phyloP scores from a whole-genome alignment of 805 yeast genomes.

The Metschnikowia shivogae region DNA sequence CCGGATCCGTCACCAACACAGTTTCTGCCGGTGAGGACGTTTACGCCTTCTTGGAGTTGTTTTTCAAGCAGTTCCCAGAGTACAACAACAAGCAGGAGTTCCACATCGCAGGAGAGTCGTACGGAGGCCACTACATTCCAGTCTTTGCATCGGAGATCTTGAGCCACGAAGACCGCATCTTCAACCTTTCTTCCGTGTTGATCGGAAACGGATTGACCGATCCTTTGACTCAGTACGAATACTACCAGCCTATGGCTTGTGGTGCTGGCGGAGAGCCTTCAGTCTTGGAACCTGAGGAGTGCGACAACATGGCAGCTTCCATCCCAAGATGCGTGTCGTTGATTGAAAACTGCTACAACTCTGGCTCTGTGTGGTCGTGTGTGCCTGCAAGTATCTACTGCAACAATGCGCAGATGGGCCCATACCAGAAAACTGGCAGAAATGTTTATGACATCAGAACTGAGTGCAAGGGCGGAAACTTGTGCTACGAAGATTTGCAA shows the following conservation, averaged over 20 bases:
- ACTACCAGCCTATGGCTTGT: constrained; percentile 84
- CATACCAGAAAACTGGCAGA: constrained; percentile 61
- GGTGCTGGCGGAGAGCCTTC: constrained; percentile 81
- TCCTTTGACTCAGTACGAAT: constrained; percentile 45
- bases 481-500: constrained; percentile 78
- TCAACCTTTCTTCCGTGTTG: constrained; percentile 50
- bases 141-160: constrained; percentile 79
- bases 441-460: constrained; percentile 88
- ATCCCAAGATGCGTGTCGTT: constrained; percentile 72
- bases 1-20: constrained; percentile 60
- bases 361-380: constrained; percentile 76
- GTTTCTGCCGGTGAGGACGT: constrained; percentile 86
- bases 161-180: constrained; percentile 42
- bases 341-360: constrained; percentile 72
- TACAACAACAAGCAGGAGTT: constrained; percentile 46
- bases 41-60: constrained; percentile 74
- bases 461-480: constrained; percentile 61
- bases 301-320: constrained; percentile 58
- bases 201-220: constrained; percentile 95
- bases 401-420: constrained; percentile 71
- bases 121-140: constrained; percentile 94
- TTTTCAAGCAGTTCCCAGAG: constrained; percentile 80
- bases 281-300: constrained; percentile 64
- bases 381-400: constrained; percentile 91
- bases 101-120: constrained; percentile 91